Percentiles rank a stretch among this genome's conserved stretches.
phyloP scores from a whole-genome alignment of 1,139 yeast genomes.

The Candida pseudocylindracea region DNA sequence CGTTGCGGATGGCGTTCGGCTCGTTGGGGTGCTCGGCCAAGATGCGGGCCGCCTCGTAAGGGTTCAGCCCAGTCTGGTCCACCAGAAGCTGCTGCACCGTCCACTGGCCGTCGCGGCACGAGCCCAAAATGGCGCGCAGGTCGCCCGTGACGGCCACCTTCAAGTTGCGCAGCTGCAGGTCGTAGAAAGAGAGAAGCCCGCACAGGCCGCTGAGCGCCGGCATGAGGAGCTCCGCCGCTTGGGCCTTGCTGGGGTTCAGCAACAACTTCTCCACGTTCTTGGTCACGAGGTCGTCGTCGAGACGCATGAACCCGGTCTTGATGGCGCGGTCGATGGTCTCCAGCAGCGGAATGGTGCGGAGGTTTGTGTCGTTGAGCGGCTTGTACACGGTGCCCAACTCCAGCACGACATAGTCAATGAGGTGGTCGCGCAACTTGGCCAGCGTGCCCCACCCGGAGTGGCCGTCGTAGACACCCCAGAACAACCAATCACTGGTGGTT shows the following conservation, averaged over 20 bases:
- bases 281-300: conserved; percentile 75
- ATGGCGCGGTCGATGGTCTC: conserved; percentile 65
- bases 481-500: conserved; percentile 69
- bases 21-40: conserved; percentile 84
- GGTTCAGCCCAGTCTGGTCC: conserved; percentile 90
- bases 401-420: conserved; percentile 53
- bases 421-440: conserved; percentile 55
- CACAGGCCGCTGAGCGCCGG: conserved; percentile 96
- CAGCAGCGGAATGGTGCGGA: conserved; percentile 34
- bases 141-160: conserved; percentile 96
- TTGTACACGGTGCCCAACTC: conserved; percentile 54
- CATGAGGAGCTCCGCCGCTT: conserved; percentile 56
- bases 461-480: conserved; percentile 92
- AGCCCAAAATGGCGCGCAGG: conserved; percentile 78
- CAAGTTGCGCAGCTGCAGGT: conserved; percentile 44
- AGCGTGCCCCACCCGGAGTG: conserved; percentile 96
- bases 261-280: conserved; percentile 50
- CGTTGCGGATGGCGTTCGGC: conserved; percentile 61
- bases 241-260: conserved; percentile 31
- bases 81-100: conserved; percentile 68
- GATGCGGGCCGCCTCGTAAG: conserved; percentile 68
- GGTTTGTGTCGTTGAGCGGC: conserved; percentile 24
- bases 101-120: conserved; percentile 55
- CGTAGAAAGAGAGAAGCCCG: conserved; percentile 73
- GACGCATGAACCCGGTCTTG: conserved; percentile 52